A percentile compares a stretch with the other conserved stretches of the same genome.
phyloP scores from a whole-genome alignment of 148 eudicot species.

The Amaranthus palmeri region DNA sequence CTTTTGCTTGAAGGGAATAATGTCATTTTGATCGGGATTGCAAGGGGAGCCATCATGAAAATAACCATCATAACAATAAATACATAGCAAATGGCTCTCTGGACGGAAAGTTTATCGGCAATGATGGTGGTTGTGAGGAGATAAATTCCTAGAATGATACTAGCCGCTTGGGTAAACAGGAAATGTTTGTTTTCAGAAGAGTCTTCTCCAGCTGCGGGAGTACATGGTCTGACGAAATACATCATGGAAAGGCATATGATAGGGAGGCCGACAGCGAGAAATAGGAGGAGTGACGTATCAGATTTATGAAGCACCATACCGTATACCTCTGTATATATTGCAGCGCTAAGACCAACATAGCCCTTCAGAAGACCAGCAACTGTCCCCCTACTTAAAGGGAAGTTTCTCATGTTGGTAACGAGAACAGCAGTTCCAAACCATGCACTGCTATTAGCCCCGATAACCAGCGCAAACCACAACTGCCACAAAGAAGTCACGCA shows the following conservation, averaged over 20 bases:
- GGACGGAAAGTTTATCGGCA: constrained; percentile 32
- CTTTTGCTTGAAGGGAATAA: constrained; percentile 50
- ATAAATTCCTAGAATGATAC: constrained; percentile 58
- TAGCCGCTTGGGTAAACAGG: constrained; percentile 68
- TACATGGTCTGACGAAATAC: constrained; percentile 77
- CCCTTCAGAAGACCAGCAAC: constrained; percentile 93
- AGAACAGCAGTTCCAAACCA: constrained; percentile 84
- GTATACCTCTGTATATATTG: constrained; percentile 68
- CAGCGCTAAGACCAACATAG: constrained; percentile 79
- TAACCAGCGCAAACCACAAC: constrained; percentile 66
- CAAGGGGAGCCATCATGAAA: constrained; percentile 79
- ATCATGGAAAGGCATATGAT: constrained; percentile 59
- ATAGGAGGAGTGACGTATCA: constrained; percentile 50
- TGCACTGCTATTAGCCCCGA: constrained; percentile 64
- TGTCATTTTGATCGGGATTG: constrained; percentile 86
- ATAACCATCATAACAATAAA: constrained; percentile 62
- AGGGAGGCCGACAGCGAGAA: constrained; percentile 69
- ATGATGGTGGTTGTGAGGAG: constrained; percentile 60
- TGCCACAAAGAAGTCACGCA: constrained; percentile 21
- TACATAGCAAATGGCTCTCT: constrained; percentile 40
- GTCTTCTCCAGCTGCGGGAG: constrained; percentile 77
- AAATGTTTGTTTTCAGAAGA: constrained; percentile 58
- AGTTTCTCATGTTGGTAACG: constrained; percentile 89
- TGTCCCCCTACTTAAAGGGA: constrained; percentile 88
- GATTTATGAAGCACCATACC: constrained; percentile 50